Base-by-base conservation (phyloP, 371 early-diverging fungal species). In the Apophysomyces sp. region DNA sequence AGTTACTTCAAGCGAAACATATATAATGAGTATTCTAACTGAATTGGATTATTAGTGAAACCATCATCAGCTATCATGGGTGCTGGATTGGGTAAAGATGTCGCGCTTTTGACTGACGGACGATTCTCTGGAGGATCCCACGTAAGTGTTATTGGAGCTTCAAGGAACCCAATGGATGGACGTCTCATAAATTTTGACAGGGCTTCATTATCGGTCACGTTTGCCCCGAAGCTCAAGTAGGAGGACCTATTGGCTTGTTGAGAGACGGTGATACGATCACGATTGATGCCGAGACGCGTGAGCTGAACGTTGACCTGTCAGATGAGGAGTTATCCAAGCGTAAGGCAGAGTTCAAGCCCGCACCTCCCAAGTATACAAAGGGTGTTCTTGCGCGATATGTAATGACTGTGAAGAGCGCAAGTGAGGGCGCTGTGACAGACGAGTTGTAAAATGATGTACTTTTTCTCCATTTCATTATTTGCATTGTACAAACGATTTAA, bases 201-300 rank as follows among this genome's bases (percentile, higher is more conserved):
- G 96, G 97, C 27, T 98, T 97, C 69, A 96, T 98, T 65, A 94
- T 97, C 67, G 97, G 98, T n/a, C 98, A 98, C 75, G 91, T 98
- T 60, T 89, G 95, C 5, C 98, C 98, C 11, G 98, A 98, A 80
- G 98, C 98, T 4, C 94, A 95, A 69, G 92, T 84, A 3, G 98
- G 98, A 57, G 98, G 98, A 1, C 97, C 97, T 16, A 93, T 98
- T 60, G 98, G 91, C 24, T 81, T 96, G 61, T 80, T 98, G 40
- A 65, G 85, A 57, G 86, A 97, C 67, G 97, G 95, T 24, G 98
- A 98, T 76, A 67, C 74, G 36, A 81, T 98, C 56, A 75, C 86
- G 9, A 95, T 98, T 65, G 94, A 97, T 72, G 95, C 98, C 1
- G 81, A 80, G 30, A 80, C 78, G 5, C 86, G 88, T 39, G 81